These are phyloP conservation scores for Arctium minus DNA, from an alignment of 129 eudicot genomes.

Conservation along the genomic window DNA sequence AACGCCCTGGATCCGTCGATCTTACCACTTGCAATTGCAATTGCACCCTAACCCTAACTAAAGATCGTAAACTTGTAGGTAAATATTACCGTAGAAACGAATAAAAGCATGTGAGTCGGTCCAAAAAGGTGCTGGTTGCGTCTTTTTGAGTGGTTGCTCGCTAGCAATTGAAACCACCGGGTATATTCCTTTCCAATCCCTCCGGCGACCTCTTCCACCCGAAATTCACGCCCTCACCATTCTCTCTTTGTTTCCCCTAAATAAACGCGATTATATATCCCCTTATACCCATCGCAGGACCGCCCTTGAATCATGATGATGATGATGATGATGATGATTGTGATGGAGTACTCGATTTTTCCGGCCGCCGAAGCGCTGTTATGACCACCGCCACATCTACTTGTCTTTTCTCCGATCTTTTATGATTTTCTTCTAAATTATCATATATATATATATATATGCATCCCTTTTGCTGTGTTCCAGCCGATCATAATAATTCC, in stretches of 20 bases:
- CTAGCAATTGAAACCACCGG: conserved; percentile 13
- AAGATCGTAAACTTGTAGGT: background rate
- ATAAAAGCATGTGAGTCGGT: conserved; percentile 37
- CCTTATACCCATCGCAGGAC: background rate
- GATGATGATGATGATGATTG: background rate
- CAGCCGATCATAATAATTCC: conserved; percentile 26
- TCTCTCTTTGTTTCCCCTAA: conserved; percentile 14
- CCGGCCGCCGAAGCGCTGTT: conserved; percentile 18
- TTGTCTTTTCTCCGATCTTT: background rate
- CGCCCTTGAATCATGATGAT: background rate
- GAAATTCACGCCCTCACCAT: conserved; percentile 16
- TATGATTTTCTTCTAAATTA: background rate
- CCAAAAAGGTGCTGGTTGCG: conserved; percentile 26
- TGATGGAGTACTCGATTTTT: background rate
- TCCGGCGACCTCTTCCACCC: conserved; percentile 36
- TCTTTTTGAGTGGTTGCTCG: conserved; percentile 12
- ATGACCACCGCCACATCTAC: conserved; percentile 12
- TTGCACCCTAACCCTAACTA: background rate
- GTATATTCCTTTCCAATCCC: conserved; percentile 15
- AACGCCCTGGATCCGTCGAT: no score
- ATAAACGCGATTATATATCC: background rate
- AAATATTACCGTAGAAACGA: conserved; percentile 10
- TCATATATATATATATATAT: conserved; percentile 30
- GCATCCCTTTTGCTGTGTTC: conserved; percentile 81
- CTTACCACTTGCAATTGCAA: no score